Evolutionary conservation across 345 rosid species (phyloP).

Genomic region (Euphorbia peplus): DNA sequence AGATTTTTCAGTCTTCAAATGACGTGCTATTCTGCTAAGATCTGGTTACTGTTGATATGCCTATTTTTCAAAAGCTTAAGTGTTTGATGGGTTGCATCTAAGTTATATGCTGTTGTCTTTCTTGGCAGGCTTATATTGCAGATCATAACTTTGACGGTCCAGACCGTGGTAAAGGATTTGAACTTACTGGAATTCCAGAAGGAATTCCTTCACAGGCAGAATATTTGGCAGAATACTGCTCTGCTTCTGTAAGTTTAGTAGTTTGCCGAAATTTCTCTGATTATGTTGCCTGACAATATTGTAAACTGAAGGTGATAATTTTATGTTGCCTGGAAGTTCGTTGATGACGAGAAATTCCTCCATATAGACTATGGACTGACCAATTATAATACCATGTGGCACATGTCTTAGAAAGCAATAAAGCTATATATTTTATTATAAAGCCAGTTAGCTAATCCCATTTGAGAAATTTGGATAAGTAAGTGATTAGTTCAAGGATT

Average conservation of each 20-base stretch:
- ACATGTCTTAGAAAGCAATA: background rate
- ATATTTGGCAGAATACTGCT: constrained; percentile 76
- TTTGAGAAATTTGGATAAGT: background rate
- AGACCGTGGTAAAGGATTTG: constrained; percentile 50
- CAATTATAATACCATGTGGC: background rate
- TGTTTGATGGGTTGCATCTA: background rate
- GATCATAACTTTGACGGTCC: constrained; percentile 32
- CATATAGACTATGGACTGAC: background rate
- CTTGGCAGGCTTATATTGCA: constrained; percentile 59
- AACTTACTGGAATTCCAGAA: constrained; percentile 67
- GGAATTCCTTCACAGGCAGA: constrained; percentile 81
- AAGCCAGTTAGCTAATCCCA: background rate
- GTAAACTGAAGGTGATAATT: background rate
- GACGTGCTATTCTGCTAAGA: constrained; percentile 2
- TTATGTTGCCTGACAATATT: background rate
- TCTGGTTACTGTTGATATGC: constrained; percentile 6
- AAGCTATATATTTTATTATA: background rate
- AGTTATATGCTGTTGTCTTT: constrained; percentile 13
- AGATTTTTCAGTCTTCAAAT: background rate
- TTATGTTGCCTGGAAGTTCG: background rate
- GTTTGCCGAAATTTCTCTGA: background rate
- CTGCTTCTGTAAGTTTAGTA: constrained; percentile 60
- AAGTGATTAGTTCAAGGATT: background rate
- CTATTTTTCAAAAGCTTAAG: background rate
- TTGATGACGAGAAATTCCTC: background rate